Evolutionary conservation across 345 rosid genomes (phyloP), one percentile per base, ranked within the genome.

Genomic region (Erysimum cheiranthoides): DNA sequence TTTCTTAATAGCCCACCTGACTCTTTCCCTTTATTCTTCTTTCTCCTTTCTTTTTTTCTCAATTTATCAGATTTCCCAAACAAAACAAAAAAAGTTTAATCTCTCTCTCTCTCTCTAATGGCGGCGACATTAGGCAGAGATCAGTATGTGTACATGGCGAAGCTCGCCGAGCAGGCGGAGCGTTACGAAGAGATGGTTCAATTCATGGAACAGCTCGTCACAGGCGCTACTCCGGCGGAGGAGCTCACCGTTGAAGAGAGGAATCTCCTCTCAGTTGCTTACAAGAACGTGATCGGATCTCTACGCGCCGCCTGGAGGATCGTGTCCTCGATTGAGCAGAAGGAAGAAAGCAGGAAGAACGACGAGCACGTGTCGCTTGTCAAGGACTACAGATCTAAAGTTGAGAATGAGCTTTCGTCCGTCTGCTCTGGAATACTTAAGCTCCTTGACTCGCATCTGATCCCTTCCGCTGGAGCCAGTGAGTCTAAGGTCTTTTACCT

Each of bases 231-330:
- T 6, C 97, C 98, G 0, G 81, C 89, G 10, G 85, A 85, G 1
- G 98, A 93, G 74, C 96, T 91, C 65, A 90, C 93, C 10, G 92
- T 92, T 3, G 98, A 93, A 85, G 98, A 93, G 82, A 86, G 98
- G 12, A 93, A 91, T 79, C 97, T 93, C 17, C 94, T 93, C 57
- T 93, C 98, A 6, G 98, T 93, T 0, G 97, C 98, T 32, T 93
- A 90, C 82, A 91, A 93, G 79, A 93, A 93, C 95, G 98, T 93
- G 70, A 93, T 93, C 84, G 98, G 98, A 40, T 91, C 98, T 45
- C 95, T 93, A 18, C 94, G 98, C 2, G 98, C 98, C 3, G 97
- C 97, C 3, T 93, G 98, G 98, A 86, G 98, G 36, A 93, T 93
- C 71, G 94, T 91, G 6, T 90, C 96, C 0, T 93, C 98, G 68